Base-by-base conservation (phyloP, 805 yeast species). In the Candida dendrica region DNA sequence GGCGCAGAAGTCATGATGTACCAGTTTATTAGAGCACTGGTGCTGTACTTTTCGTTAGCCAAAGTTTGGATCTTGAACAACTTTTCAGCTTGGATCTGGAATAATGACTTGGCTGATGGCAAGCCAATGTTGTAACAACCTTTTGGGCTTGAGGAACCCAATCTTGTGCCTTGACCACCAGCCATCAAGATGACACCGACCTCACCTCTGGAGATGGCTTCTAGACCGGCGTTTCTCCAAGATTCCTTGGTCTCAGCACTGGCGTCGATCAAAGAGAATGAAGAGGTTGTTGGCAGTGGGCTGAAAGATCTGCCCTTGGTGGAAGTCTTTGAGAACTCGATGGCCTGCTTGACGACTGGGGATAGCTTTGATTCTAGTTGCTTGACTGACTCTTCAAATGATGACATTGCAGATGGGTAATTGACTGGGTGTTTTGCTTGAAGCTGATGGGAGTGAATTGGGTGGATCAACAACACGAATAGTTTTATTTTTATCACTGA, bases 121-220 rank as follows among this genome's bases (percentile, higher is more conserved):
- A 93, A 73, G 0, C 83, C 83, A 46, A 93, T 81, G 59, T 91
- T 77, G 59, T 78, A 93, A 63, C 97, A 91, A 1, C 99, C 99
- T 63, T 93, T 93, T 31, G 99, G 99, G 20, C 69, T 77, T 4
- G 79, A 67, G 1, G 96, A 88, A 1, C 98, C 98, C 42, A 93
- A 70, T 47, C 99, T 74, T 7, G 97, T 85, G 27, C 99, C 99
- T 63, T 93, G 98, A 39, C 99, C 99, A 43, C 99, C 99, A 11
- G 99, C 97, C 85, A 93, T 83, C 40, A 93, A 69, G 35, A 93
- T 71, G 5, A 93, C 91, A 29, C 88, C 98, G 19, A 91, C 98
- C 55, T 84, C 77, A 48, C 82, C 82, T 13, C 68, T 61, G 15
- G 75, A 61, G 41, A 93, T 81, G 26, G 91, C 84, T 20, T 77